phyloP scores from a whole-genome alignment of 176 grass and related monocot genomes.

The Sorghum bicolor region Sorghum_bicolor_NCBIv3 NC_012870.2:3032001-3032500 shows the following conservation, averaged over 20 bases:
- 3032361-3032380: background rate
- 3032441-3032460: background rate
- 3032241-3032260: background rate
- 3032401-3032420: background rate
- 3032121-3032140: background rate
- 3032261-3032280: background rate
- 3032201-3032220: background rate
- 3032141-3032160: background rate
- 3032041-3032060: slow-evolving; percentile 86
- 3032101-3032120: slow-evolving; percentile 49
- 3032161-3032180: slow-evolving; percentile 4
- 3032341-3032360: background rate
- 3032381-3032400: background rate
- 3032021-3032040: slow-evolving; percentile 93
- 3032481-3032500: background rate
- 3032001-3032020: slow-evolving; percentile 73
- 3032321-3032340: background rate
- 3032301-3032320: background rate
- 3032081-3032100: slow-evolving; percentile 60
- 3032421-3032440: background rate
- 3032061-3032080: slow-evolving; percentile 72
- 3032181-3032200: background rate
- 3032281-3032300: background rate
- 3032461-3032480: background rate
- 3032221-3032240: slow-evolving; percentile 3